These are phyloP conservation scores for Penicillium cataractarum DNA, from an alignment of 495 filamentous ascomycete genomes.

Conservation along the genomic window DNA sequence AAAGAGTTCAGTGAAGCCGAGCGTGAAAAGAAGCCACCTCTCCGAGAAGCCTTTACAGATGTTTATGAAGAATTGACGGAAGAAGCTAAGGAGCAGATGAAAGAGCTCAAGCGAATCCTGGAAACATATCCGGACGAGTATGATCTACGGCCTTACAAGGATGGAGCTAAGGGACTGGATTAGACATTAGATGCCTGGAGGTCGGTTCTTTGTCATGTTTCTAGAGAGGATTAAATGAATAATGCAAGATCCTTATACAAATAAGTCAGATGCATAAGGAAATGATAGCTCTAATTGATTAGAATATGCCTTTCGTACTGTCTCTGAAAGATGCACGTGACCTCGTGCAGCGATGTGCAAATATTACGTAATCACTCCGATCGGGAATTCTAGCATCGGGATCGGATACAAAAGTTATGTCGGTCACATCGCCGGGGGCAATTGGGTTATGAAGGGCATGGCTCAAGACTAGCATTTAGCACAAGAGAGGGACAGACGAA, in stretches of 20 bases:
- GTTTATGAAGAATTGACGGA: conserved; percentile 87
- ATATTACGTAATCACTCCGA: not conserved
- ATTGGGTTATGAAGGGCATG: not conserved
- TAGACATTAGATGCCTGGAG: conserved; percentile 9
- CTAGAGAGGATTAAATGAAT: not conserved
- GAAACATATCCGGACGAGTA: conserved; percentile 94
- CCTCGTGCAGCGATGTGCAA: not conserved
- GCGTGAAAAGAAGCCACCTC: conserved; percentile 81
- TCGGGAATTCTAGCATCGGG: not conserved
- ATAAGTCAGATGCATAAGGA: not conserved
- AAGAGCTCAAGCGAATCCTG: conserved; percentile 72
- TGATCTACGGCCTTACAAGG: conserved; percentile 77
- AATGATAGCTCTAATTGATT: no score
- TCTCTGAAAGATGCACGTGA: not conserved
- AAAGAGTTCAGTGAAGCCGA: conserved; percentile 87
- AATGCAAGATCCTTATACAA: not conserved
- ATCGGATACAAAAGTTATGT: not conserved
- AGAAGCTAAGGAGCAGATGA: conserved; percentile 78
- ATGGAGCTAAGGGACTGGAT: conserved; percentile 68
- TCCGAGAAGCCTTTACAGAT: conserved; percentile 80
- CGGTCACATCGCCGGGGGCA: not conserved
- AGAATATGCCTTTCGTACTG: no score
- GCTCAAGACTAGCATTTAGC: not conserved
- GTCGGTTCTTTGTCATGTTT: not conserved
- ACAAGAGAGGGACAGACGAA: not conserved